Evolutionary conservation across 2,329 filamentous ascomycete genomes (phyloP).

Genomic region (Fusarium sp.): DNA sequence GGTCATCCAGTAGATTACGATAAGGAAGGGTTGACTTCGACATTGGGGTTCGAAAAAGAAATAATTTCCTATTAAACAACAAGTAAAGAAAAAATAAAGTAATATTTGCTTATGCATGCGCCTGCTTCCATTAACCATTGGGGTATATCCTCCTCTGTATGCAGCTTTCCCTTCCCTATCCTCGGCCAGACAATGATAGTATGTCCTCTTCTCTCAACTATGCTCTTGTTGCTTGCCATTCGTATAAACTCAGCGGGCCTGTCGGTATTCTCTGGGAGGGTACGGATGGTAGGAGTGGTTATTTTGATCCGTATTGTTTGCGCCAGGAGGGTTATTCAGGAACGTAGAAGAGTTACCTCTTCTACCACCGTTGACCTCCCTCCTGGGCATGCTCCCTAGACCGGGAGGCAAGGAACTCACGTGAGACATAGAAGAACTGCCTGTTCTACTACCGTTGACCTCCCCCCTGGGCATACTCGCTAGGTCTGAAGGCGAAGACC

Average conservation of each 20-base stretch:
- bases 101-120: neutral
- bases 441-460: too few species aligned
- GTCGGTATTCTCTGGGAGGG: fast-evolving
- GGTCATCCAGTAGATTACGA: neutral
- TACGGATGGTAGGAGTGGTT: neutral
- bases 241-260: neutral
- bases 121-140: neutral
- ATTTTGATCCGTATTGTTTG: neutral
- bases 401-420: neutral
- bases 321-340: neutral
- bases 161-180: neutral
- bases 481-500: too few species aligned
- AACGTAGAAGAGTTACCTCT: neutral
- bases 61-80: neutral
- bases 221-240: neutral
- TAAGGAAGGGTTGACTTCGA: neutral
- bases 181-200: neutral
- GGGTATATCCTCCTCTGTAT: neutral
- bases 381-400: neutral
- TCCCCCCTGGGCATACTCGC: too few species aligned
- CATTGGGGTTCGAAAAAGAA: neutral
- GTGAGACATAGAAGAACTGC: neutral
- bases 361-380: neutral
- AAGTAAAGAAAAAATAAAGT: neutral
- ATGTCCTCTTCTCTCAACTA: neutral